Base-by-base conservation (phyloP, 1,284 basidiomycete genomes). In the Leucoagaricus sp. region DNA sequence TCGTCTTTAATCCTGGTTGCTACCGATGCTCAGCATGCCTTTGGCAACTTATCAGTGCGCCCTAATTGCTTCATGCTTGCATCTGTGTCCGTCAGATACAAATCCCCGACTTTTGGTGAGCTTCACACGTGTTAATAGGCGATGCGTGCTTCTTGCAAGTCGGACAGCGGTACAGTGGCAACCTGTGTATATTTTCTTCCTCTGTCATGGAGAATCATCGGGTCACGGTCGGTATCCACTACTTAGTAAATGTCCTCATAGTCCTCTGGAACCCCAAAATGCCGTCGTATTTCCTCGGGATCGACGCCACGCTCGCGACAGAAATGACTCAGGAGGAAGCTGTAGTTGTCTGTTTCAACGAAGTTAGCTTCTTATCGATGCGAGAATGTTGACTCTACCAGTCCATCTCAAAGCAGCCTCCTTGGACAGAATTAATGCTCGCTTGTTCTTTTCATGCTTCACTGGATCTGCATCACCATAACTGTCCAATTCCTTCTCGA, bases 361-460 rank as follows among this genome's bases (percentile, higher is more conserved):
- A 5, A 31, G 21, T 28, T 19, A 41, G 46, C 46, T 51, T 25
- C 42, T 29, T 47, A 46, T 19, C 41, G 33, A 12, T 23, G 4
- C 40, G 53, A 34, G 15, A 49, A 17, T 8, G 25, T 13, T 31
- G 55, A 45, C 34, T 83, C 59, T 64, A 94, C 93, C 93, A 44
- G 93, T 95, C 91, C 93, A 94, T 9, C 92, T 83, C 33, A 87
- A 68, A 6, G 89, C 83, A 3, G 91, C 92, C 65, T 93, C 90
- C 59, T 87, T 89, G 5, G 89, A 91, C 3, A 94, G 76, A 36
- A 81, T 78, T 7, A 85, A 77, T 0, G 86, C 91, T 41, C 86
- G 74, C 56, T 80, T 84, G 69, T 86, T 89, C 65, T 88, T 84
- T 67, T 92, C 89, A 34, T 94, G 79, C 66, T 86, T 89, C 49